Conservation (phyloP, 2,329 filamentous ascomycete species). For the Hymenotorrendiella dingleyae region DNA sequence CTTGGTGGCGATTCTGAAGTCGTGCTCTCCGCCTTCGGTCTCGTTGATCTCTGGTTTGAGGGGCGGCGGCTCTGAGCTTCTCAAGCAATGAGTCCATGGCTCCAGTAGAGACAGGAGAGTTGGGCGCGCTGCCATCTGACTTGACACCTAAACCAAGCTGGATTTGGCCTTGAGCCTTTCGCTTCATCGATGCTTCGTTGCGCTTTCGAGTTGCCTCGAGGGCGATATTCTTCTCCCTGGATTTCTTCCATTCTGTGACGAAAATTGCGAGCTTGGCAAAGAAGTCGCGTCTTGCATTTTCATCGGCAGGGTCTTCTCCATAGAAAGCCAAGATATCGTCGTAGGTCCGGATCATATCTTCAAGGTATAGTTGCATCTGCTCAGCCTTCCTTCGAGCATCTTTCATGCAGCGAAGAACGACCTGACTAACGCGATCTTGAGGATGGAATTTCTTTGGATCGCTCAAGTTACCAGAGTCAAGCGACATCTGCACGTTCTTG, state of each 20-base stretch:
- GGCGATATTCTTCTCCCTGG: conserved; percentile 81
- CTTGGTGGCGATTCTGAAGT: conserved; percentile 85
- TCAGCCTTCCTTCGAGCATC: conserved; percentile 93
- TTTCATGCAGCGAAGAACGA: conserved; percentile 93
- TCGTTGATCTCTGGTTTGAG: conserved; percentile 81
- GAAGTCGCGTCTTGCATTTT: conserved; percentile 90
- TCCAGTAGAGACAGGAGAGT: conserved; percentile 69
- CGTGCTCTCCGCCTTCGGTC: conserved; percentile 82
- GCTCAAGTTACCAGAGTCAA: conserved; percentile 90
- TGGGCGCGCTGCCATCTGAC: conserved; percentile 41
- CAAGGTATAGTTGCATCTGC: conserved; percentile 87
- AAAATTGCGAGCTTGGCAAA: conserved; percentile 90
- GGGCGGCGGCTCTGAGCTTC: conserved; percentile 88
- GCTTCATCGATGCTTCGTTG: conserved; percentile 88
- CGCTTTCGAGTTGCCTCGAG: conserved; percentile 77
- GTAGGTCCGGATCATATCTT: conserved; percentile 86
- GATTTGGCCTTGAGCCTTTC: conserved; percentile 70
- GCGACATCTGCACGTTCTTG: conserved; percentile 83
- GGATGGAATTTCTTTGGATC: conserved; percentile 98
- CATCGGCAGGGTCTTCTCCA: conserved; percentile 86
- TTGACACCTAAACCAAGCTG: conserved; percentile 34
- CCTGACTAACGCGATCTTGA: conserved; percentile 85
- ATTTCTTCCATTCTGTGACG: conserved; percentile 92
- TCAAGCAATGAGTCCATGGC: conserved; percentile 95
- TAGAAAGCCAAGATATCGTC: conserved; percentile 97